Evolutionary conservation across 2,329 filamentous ascomycete species (phyloP), one percentile per base, ranked within the genome.

Genomic region (Diplodia sapinea): DNA sequence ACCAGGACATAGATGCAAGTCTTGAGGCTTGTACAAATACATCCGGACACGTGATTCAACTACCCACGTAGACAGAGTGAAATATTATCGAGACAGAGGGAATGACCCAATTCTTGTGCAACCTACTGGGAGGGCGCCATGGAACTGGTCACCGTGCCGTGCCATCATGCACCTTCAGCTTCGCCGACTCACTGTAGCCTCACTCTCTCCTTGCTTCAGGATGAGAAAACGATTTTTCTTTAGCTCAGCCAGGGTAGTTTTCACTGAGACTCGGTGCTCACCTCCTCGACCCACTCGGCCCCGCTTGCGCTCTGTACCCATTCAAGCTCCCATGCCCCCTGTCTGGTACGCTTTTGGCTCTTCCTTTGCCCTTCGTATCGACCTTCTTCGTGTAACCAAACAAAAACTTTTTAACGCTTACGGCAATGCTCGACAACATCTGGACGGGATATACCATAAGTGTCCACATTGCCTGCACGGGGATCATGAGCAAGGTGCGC

Each of bases 381-480:
- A 59, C 20, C 15, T 43, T 49, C 38, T 51, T 67, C 56, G 38
- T 67, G 23, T 57, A 59, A 29, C 66, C 66, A 55, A 68, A 68
- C 33, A 68, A 29, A 61, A 61, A 68, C n/a, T 38, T 47, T 51
- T 68, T 64, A 11, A 55, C n/a, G 15, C n/a, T 57, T 12, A 31
- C 23, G 8, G 40, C 13, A 8, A 49, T 57, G 40, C 51, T 33
- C 17, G 57, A 56, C n/a, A 56, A 38, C 31, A 69, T 55, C 40
- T 74, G 73, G 23, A 77, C 71, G 2, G 78, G 78, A 66, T 76
- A 79, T 47, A 73, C 73, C 23, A 72, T 68, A 26, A 79, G 67
- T 15, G 73, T 70, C 74, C 73, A 77, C 15, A 57, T 62, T 2
- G 70, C 71, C 50, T 76, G 73, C 26, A 79, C 3, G 2, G 67